Conservation (phyloP, 768 basidiomycete species). For the Russula ochroleuca region DNA sequence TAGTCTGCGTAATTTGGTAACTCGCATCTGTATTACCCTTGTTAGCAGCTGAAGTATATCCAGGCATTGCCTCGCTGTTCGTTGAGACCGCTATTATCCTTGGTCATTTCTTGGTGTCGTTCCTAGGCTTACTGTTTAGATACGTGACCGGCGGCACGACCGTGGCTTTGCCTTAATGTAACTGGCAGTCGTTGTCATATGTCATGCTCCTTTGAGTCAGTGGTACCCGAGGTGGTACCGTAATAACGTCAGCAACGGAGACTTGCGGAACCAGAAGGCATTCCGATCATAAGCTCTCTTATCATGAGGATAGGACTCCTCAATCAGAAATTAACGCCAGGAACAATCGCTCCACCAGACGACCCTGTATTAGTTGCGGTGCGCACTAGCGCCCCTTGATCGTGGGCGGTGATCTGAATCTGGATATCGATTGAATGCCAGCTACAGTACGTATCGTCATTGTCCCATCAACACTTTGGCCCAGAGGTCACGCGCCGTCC, state of each 20-base stretch:
- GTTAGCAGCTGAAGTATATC: slow-evolving; percentile 13
- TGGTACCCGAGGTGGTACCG: not conserved
- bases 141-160: not conserved
- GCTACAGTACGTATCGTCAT: not conserved
- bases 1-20: slow-evolving; percentile 3
- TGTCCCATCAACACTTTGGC: not conserved
- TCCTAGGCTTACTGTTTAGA: not conserved
- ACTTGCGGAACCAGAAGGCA: too few relatives aligned
- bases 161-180: not conserved
- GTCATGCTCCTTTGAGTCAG: too few relatives aligned
- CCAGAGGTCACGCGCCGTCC: not conserved
- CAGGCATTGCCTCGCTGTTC: not conserved
- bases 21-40: not conserved
- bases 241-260: not conserved
- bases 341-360: not conserved
- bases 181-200: not conserved
- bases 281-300: too few relatives aligned
- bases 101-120: not conserved
- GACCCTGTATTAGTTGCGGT: not conserved
- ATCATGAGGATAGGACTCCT: too few relatives aligned
- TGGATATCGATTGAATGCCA: not conserved
- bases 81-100: not conserved
- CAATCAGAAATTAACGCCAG: not conserved
- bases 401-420: not conserved
- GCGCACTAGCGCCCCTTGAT: not conserved